Evolutionary conservation across 768 basidiomycete genomes (phyloP).

Genomic region (Mycena galopus): DNA sequence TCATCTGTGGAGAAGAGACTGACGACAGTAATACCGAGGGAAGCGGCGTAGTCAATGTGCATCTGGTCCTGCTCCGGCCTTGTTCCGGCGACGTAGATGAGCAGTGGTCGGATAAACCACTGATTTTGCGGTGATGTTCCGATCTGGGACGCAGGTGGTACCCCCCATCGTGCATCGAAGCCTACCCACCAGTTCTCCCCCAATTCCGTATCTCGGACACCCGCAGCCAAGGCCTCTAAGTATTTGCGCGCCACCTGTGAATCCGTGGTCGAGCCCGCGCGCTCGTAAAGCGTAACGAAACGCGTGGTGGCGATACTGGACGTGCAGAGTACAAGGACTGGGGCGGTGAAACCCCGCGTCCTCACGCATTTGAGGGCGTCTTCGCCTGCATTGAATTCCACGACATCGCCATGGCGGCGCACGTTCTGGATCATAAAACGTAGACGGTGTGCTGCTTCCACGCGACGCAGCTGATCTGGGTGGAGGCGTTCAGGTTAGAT

Average conservation of each 20-base stretch:
- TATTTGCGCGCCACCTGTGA: constrained; percentile 13
- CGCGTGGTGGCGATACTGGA: constrained; percentile 18
- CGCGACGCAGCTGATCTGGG: constrained; percentile 7
- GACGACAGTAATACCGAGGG: constrained; percentile 23
- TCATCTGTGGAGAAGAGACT: constrained; percentile 2
- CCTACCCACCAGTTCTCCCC: no score
- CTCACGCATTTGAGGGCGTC: constrained; percentile 12
- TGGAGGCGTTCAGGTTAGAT: background rate
- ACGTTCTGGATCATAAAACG: constrained; percentile 28
- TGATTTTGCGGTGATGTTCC: background rate
- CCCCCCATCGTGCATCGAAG: background rate
- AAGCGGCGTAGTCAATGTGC: constrained; percentile 14
- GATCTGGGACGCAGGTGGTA: no score
- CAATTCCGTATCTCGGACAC: no score
- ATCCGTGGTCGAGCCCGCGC: constrained; percentile 30
- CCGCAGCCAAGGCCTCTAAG: constrained; percentile 16
- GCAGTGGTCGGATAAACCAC: constrained; percentile 3
- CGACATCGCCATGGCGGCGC: background rate
- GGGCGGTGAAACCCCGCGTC: constrained; percentile 3
- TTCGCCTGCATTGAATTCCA: constrained; percentile 7
- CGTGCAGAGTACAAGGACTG: constrained; percentile 14
- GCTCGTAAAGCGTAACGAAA: constrained; percentile 3
- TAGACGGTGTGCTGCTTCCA: constrained; percentile 9
- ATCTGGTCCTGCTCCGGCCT: constrained; percentile 24
- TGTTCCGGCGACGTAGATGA: constrained; percentile 13